These are phyloP conservation scores for Macrocystidia cucumis DNA, from an alignment of 1,284 basidiomycete genomes.

Conservation along the genomic window DNA sequence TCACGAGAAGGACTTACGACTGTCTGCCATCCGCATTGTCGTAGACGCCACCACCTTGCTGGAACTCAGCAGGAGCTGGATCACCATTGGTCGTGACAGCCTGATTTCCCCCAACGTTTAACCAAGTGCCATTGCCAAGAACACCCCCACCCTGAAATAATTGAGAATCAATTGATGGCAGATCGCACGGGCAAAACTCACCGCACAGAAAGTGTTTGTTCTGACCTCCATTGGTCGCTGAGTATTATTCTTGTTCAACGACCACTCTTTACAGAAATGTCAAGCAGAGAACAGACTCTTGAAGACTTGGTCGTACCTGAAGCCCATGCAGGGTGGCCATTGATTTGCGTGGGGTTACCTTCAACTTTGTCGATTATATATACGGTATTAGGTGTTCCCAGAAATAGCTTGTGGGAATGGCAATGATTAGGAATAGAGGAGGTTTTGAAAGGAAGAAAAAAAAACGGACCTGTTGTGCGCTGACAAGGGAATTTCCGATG, in stretches of 20 bases:
- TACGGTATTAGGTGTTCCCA: conserved; percentile 49
- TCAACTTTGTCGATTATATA: conserved; percentile 65
- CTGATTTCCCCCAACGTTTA: conserved; percentile 57
- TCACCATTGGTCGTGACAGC: conserved; percentile 44
- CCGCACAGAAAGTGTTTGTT: conserved; percentile 69
- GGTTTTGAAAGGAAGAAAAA: conserved; percentile 1
- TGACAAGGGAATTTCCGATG: conserved; percentile 61
- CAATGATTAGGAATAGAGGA: conserved; percentile 3
- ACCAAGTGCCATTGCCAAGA: conserved; percentile 61
- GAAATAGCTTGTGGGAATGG: conserved; percentile 44
- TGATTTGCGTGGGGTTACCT: conserved; percentile 49
- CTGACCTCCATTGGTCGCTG: conserved; percentile 52
- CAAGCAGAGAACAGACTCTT: neutral
- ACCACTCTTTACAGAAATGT: conserved; percentile 34
- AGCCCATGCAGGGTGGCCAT: conserved; percentile 62
- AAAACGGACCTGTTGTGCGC: conserved; percentile 57
- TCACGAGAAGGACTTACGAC: conserved; percentile 35
- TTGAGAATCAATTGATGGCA: conserved; percentile 16
- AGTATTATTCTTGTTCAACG: conserved; percentile 29
- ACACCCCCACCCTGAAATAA: conserved; percentile 47
- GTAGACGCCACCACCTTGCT: conserved; percentile 43
- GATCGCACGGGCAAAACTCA: conserved; percentile 17
- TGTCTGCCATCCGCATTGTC: conserved; percentile 65
- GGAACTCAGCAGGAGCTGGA: conserved; percentile 37
- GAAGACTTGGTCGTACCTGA: conserved; percentile 29